Evolutionary conservation across 2,329 filamentous ascomycete genomes (phyloP).

Genomic region (Colletotrichum echinochloae): DNA sequence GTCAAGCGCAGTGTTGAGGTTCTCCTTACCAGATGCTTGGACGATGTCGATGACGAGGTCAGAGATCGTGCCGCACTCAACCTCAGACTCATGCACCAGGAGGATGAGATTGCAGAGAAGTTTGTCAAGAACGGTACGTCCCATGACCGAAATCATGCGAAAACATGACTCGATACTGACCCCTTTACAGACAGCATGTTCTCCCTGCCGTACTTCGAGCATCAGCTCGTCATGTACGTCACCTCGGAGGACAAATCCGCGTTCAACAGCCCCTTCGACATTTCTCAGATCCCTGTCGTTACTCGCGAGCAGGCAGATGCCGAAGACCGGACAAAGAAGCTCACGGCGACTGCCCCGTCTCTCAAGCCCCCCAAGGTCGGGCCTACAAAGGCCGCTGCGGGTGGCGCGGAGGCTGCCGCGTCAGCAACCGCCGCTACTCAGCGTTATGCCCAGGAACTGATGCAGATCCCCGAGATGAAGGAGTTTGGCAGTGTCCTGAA

Average conservation of each 20-base stretch:
- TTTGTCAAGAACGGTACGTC: conserved; percentile 93
- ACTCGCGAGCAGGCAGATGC: conserved; percentile 96
- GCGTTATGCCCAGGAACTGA: conserved; percentile 88
- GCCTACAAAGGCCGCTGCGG: conserved; percentile 76
- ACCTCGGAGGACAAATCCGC: conserved; percentile 89
- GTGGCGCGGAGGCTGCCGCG: conserved; percentile 79
- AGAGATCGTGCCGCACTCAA: conserved; percentile 95
- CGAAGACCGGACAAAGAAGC: conserved; percentile 96
- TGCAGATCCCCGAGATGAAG: conserved; percentile 90
- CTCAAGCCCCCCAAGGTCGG: conserved; percentile 91
- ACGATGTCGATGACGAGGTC: conserved; percentile 98
- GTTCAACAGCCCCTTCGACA: conserved; percentile 89
- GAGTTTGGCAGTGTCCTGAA: conserved; percentile 92
- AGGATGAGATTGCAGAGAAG: conserved; percentile 84
- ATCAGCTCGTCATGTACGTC: conserved; percentile 97
- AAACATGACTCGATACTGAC: conserved; percentile 3
- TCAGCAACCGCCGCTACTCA: conserved; percentile 84
- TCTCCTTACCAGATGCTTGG: conserved; percentile 90
- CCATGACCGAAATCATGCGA: conserved; percentile 10
- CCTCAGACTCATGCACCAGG: conserved; percentile 90
- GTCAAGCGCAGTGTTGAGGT: conserved; percentile 97
- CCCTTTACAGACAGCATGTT: conserved; percentile 84
- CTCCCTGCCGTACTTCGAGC: conserved; percentile 93
- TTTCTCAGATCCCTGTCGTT: conserved; percentile 90
- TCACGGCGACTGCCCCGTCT: conserved; percentile 90